These are phyloP conservation scores for Solanum paucissectum DNA, from an alignment of 257 asterid genomes.

Conservation along the genomic window DNA sequence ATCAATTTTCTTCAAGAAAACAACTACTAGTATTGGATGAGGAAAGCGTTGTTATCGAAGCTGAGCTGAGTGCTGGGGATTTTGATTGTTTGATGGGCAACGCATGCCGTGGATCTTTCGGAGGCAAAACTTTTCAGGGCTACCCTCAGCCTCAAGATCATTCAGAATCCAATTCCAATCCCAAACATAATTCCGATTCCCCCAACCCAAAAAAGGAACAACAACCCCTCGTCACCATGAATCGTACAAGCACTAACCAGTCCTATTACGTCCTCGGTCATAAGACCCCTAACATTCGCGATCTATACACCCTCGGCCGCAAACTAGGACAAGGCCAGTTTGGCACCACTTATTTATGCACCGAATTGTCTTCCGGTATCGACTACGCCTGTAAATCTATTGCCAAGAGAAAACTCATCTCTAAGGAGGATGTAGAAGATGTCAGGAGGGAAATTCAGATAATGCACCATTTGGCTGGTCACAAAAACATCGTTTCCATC, in stretches of 20 bases:
- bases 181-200: constrained; percentile 33
- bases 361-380: constrained; percentile 42
- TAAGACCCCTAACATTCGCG: constrained; percentile 66
- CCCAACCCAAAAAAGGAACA: constrained; percentile 10
- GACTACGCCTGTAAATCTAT: constrained; percentile 90
- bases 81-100: constrained; percentile 85
- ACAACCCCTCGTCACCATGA: constrained; percentile 35
- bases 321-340: constrained; percentile 89
- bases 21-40: constrained; percentile 6
- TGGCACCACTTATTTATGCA: constrained; percentile 73
- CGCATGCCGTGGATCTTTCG: constrained; percentile 93
- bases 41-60: neutral
- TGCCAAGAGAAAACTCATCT: constrained; percentile 73
- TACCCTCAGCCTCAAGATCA: constrained; percentile 41
- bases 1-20: neutral
- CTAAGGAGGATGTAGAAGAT: constrained; percentile 82
- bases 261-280: constrained; percentile 65
- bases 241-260: constrained; percentile 42
- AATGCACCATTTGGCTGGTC: constrained; percentile 94
- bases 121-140: constrained; percentile 32
- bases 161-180: constrained; percentile 28
- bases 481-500: constrained; percentile 71
- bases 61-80: constrained; percentile 7
- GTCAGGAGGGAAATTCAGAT: constrained; percentile 95
- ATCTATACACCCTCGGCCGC: constrained; percentile 67